These are phyloP conservation scores for Multifurca ochricompacta DNA, from an alignment of 768 basidiomycete genomes.

Conservation along the genomic window DNA sequence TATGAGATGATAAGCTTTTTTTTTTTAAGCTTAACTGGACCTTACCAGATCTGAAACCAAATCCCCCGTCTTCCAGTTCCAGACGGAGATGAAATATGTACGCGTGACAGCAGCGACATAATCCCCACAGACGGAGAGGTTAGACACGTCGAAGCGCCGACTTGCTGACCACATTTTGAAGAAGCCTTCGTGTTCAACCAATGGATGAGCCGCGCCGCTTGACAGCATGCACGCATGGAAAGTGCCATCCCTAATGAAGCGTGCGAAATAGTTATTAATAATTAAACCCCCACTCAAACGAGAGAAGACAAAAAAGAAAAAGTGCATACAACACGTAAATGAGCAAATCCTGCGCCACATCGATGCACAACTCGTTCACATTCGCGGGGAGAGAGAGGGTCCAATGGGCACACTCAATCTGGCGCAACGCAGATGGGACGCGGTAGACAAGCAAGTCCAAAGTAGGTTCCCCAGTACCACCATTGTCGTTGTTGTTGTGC, in stretches of 20 bases:
- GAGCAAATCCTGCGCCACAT: conserved; percentile 10
- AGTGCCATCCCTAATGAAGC: neutral
- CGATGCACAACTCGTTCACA: neutral
- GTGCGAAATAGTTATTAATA: neutral
- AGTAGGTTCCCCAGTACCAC: neutral
- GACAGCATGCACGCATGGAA: conserved; percentile 6
- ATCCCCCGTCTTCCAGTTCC: conserved; percentile 16
- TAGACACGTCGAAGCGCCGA: neutral
- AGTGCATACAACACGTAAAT: conserved; percentile 7
- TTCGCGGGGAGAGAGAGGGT: neutral
- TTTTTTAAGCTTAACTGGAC: no score
- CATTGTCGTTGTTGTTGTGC: neutral
- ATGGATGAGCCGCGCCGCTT: neutral
- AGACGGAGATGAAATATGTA: conserved; percentile 2
- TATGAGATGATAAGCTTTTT: no score
- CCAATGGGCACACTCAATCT: conserved; percentile 5
- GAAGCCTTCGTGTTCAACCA: neutral
- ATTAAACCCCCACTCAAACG: neutral
- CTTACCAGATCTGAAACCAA: conserved; percentile 2
- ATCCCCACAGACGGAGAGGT: neutral
- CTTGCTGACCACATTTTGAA: neutral
- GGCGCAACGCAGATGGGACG: neutral
- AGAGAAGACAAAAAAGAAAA: neutral
- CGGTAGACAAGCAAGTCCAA: conserved; percentile 4
- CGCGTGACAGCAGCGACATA: conserved; percentile 1